Base-by-base conservation (phyloP, 1,284 basidiomycete genomes). In the Pseudozyma thailandica region DNA sequence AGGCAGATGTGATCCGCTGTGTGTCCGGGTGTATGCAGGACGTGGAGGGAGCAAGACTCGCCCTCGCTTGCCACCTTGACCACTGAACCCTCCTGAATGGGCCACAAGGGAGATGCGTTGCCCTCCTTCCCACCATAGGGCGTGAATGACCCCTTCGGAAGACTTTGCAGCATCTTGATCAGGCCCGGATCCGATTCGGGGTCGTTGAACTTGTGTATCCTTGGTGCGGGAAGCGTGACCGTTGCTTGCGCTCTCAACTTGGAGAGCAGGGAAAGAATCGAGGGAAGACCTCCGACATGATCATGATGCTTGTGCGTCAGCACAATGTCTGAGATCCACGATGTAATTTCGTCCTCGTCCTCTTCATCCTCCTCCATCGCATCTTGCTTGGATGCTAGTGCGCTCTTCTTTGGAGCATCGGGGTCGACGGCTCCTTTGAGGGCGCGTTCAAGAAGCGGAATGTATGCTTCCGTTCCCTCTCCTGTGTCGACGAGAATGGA, bases 281-380 rank as follows among this genome's bases (percentile, higher is more conserved):
- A 85, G 0, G 88, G 87, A 4, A 96, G 85, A 3, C 94, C 95
- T 6, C 88, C 88, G 52, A 90, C 86, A 75, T 98, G 95, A 83
- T 98, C 95, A 39, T 86, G 85, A 80, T 98, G 95, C 86, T 90
- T 90, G 82, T 98, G 95, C 0, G 93, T 93, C 44, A 98, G 85
- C 74, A 98, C 87, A 77, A 97, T 91, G 80, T 94, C 70, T 28
- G 39, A 71, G 51, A 81, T 72, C 46, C 57, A 74, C 13, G 74
- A 62, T 7, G 66, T 73, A 10, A 71, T 47, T 26, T 74, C 59
- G 26, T 69, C 64, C 15, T 59, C 56, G 25, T 71, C 55, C 4
- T 65, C 56, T 6, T 69, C 71, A 31, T 57, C 57, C 30, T 60
- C 47, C 7, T 57, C 50, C 44, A 60, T 59, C 12, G 53, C 50